Evolutionary conservation across 129 eudicot species (phyloP), one percentile per base, ranked within the genome.

Genomic region (Calendula officinalis): DNA sequence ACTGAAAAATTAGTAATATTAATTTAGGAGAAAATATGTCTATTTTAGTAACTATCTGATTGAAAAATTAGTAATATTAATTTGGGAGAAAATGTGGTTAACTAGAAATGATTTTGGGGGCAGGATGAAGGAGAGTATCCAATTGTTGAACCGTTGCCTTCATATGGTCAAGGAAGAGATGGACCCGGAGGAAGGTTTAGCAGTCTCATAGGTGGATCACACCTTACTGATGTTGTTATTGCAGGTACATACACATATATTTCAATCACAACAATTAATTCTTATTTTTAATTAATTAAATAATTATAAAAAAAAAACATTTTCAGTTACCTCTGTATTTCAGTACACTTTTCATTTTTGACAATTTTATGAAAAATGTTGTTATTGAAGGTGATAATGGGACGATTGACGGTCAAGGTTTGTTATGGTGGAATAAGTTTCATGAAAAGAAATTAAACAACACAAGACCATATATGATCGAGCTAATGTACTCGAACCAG

Each of bases 101-200:
- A n/a, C n/a, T n/a, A n/a, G n/a, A n/a, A n/a, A n/a, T n/a, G n/a
- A n/a, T 22, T 63, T 49, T 74, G 35, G 7, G 7, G 16, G 55
- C 79, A 87, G 96, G 82, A 88, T 60, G 86, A 78, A 8, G 49
- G 75, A 2, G 96, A 84, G 34, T 88, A 78, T 68, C 92, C 92
- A 1, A 53, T 80, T 0, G 48, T 84, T n/a, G 79, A 69, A 57
- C 82, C 96, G 55, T 70, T 88, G 72, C 91, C 91, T 12, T 88
- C 96, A 0, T 88, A 88, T 58, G 96, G 96, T 37, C 71, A 59
- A 65, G 96, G 96, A 73, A 80, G 96, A 76, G 96, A 88, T 75
- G 84, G 32, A 6, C 74, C 77, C 3, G 96, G 82, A 11, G 87
- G 78, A 50, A 69, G 96, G 56, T 88, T 62, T 62, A 57, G 67